These are phyloP conservation scores for Podochytrium sp. DNA, from an alignment of 192 early-diverging fungal genomes.

Conservation along the genomic window DNA sequence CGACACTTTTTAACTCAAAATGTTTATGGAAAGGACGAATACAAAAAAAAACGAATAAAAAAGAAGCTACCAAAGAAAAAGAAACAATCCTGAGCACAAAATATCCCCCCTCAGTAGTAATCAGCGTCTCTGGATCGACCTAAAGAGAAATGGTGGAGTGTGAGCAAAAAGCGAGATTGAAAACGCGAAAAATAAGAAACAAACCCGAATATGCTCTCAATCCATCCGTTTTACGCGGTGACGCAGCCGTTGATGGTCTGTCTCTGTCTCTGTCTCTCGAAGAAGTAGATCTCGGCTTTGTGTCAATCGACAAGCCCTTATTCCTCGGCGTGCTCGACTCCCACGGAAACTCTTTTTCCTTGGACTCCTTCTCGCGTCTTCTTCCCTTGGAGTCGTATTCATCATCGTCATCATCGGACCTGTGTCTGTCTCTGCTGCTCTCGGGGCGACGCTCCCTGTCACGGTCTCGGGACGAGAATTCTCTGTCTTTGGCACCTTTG, in stretches of 20 bases:
- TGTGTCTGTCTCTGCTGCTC: background rate
- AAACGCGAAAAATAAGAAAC: background rate
- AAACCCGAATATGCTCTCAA: constrained; percentile 10
- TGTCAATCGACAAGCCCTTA: constrained; percentile 11
- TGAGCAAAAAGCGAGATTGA: background rate
- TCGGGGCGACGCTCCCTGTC: background rate
- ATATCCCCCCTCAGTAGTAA: constrained; percentile 7
- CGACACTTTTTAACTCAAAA: too few relatives aligned
- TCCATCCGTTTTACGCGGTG: constrained; percentile 9
- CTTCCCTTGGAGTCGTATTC: constrained; percentile 22
- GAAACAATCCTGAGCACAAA: background rate
- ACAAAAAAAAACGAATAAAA: background rate
- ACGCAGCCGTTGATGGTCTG: background rate
- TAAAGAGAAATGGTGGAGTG: background rate
- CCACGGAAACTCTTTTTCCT: constrained; percentile 28
- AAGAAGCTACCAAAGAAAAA: constrained; percentile 26
- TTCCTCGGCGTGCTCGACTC: background rate
- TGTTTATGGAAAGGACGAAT: background rate
- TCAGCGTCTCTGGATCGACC: constrained; percentile 23
- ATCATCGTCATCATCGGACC: constrained; percentile 8
- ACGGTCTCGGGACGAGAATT: background rate
- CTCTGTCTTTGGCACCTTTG: constrained; percentile 2
- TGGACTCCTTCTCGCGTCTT: background rate
- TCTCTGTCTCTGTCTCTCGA: background rate
- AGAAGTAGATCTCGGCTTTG: background rate